Evolutionary conservation across 306 rosid genomes (phyloP), one percentile per base, ranked within the genome.

Genomic region (Pyrus betulifolia): DNA sequence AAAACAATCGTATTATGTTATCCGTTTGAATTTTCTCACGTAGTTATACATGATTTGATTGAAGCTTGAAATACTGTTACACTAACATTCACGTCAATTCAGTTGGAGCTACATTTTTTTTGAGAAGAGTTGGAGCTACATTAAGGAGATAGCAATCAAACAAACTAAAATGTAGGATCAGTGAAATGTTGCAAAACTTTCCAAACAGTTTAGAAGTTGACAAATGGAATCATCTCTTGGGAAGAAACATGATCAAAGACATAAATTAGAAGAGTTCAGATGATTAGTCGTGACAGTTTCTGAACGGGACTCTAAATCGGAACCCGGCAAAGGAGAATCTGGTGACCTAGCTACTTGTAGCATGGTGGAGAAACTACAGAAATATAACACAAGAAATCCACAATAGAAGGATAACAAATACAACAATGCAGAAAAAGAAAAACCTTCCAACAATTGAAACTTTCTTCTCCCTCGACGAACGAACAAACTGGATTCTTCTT

Each of bases 311-410:
- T 89, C 77, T 25, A 78, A 81, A 52, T 62, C 72, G 86, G 88
- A 89, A 89, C 78, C 87, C 94, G 99, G 99, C 89, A 96, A 96
- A 92, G 87, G 85, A 86, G 99, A 96, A 96, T 91, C 98, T 92
- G 93, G 96, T 80, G 81, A 74, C 87, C 84, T 80, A 83, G 70
- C 60, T 61, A 64, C 59, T 54, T 68, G 71, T 62, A 76, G 71
- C 85, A 82, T 59, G 82, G 83, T 88, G 81, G 86, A 85, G 83
- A 86, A 84, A 85, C 60, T 77, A 81, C 84, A 76, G 82, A 78
- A 84, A 84, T 67, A 75, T 57, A 9, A n/a, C 77, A 70, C 77
- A 69, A 51, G 68, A 82, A 80, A 80, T 75, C 79, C 82, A 73
- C 83, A 85, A 79, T 21, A 61, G 70, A 70, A 42, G 44, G 65